A percentile compares a stretch with the other conserved stretches of the same genome.
Evolutionary conservation across 176 grass and related monocot genomes (phyloP).

Genomic region (Oryza punctata): DNA sequence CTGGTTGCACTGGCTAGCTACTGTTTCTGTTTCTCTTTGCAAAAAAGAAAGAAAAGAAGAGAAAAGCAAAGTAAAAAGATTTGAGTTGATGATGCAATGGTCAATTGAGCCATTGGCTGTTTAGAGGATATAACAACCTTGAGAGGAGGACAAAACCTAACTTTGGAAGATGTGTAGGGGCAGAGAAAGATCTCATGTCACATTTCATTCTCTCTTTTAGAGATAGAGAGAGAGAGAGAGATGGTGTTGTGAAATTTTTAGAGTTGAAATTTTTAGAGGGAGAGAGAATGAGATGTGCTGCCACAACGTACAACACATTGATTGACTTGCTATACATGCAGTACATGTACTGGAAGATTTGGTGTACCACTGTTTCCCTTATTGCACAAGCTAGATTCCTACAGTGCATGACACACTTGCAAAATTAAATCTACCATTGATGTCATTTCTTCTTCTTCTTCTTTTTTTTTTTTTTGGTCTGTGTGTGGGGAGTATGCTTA

Average conservation of each 20-base stretch:
- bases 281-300: conserved; percentile 10
- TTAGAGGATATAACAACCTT: conserved; percentile 64
- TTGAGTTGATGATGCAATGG: conserved; percentile 28
- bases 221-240: background rate
- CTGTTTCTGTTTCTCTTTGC: conserved; percentile 33
- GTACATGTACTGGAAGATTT: conserved; percentile 20
- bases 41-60: background rate
- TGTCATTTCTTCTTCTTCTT: too few relatives aligned
- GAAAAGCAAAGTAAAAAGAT: background rate
- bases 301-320: conserved; percentile 21
- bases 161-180: conserved; percentile 42
- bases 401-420: background rate
- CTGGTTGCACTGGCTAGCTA: background rate
- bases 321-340: conserved; percentile 25
- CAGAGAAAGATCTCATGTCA: conserved; percentile 46
- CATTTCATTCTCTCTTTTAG: conserved; percentile 30
- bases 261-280: background rate
- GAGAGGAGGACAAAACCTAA: conserved; percentile 61
- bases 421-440: background rate
- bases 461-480: too few relatives aligned
- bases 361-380: background rate
- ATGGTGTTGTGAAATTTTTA: background rate
- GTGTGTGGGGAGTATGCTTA: background rate
- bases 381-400: conserved; percentile 7
- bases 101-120: conserved; percentile 30